phyloP scores from a whole-genome alignment of 148 eudicot species.

The Rhododendron ferrugineum region DNA sequence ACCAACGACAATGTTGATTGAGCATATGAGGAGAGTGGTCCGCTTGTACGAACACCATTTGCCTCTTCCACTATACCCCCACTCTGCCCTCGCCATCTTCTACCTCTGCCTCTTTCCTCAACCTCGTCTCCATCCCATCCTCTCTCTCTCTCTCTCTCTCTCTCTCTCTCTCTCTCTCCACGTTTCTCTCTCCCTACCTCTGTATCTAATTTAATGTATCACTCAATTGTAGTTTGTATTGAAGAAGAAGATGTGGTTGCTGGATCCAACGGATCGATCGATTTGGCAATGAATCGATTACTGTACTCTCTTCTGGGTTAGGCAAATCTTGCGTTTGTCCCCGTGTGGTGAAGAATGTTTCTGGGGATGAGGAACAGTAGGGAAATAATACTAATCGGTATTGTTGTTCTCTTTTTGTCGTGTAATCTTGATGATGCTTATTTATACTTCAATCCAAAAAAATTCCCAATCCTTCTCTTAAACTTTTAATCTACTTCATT shows the following conservation, averaged over 20 bases:
- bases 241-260: background rate
- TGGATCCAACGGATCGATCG: conserved; percentile 4
- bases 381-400: no score
- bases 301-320: background rate
- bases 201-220: background rate
- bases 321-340: background rate
- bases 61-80: conserved; percentile 37
- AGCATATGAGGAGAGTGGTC: conserved; percentile 61
- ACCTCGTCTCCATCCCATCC: conserved; percentile 49
- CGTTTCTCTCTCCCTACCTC: conserved; percentile 5
- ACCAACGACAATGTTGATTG: conserved; percentile 66
- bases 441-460: background rate
- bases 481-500: background rate
- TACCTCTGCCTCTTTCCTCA: conserved; percentile 19
- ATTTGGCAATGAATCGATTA: background rate
- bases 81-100: conserved; percentile 61
- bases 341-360: background rate
- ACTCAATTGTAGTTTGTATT: no score
- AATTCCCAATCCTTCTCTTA: background rate
- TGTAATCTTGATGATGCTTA: background rate
- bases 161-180: conserved; percentile 16
- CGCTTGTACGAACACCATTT: conserved; percentile 75
- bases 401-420: background rate
- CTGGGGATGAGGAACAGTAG: background rate
- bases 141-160: conserved; percentile 15